Percentiles rank a stretch among this genome's conserved stretches.
Evolutionary conservation across 768 basidiomycete species (phyloP).

Genomic region (Galerina marginata): DNA sequence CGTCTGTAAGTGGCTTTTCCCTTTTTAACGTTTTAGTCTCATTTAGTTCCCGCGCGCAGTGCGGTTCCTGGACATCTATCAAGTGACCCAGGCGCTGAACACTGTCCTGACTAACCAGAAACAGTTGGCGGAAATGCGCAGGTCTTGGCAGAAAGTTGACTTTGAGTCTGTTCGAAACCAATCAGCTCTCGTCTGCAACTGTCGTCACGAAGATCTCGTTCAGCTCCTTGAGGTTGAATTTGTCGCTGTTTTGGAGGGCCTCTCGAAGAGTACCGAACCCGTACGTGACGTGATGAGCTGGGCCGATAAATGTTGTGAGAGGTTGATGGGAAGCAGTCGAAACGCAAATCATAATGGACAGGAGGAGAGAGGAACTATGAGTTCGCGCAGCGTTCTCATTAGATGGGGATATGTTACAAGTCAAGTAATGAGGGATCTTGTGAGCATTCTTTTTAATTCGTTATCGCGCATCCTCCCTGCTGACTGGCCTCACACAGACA

Average conservation of each 20-base stretch:
- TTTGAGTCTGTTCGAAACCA: slow-evolving; percentile 93
- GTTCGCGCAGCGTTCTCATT: slow-evolving; percentile 85
- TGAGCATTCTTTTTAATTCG: slow-evolving; percentile 41
- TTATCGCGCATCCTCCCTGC: background rate
- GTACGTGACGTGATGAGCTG: slow-evolving; percentile 88
- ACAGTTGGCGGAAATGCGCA: slow-evolving; percentile 83
- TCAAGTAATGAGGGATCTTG: slow-evolving; percentile 91
- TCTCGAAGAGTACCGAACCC: slow-evolving; percentile 76
- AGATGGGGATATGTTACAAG: slow-evolving; percentile 94
- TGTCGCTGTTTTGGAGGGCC: slow-evolving; percentile 72
- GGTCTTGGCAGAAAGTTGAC: slow-evolving; percentile 87
- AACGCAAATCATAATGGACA: slow-evolving; percentile 47
- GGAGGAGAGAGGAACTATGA: slow-evolving; percentile 85
- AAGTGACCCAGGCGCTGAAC: slow-evolving; percentile 87
- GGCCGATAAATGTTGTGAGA: slow-evolving; percentile 90
- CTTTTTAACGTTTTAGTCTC: slow-evolving; percentile 11
- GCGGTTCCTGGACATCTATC: slow-evolving; percentile 90
- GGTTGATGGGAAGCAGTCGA: slow-evolving; percentile 75
- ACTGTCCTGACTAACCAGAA: slow-evolving; percentile 90
- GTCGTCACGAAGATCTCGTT: slow-evolving; percentile 87
- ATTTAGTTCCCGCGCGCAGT: slow-evolving; percentile 48
- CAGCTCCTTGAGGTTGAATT: slow-evolving; percentile 88
- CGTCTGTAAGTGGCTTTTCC: slow-evolving; percentile 64
- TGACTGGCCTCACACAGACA: slow-evolving; percentile 54
- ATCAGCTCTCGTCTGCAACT: slow-evolving; percentile 92